Evolutionary conservation across 495 filamentous ascomycete genomes (phyloP).

Genomic region (Xanthoparmelia taractica): DNA sequence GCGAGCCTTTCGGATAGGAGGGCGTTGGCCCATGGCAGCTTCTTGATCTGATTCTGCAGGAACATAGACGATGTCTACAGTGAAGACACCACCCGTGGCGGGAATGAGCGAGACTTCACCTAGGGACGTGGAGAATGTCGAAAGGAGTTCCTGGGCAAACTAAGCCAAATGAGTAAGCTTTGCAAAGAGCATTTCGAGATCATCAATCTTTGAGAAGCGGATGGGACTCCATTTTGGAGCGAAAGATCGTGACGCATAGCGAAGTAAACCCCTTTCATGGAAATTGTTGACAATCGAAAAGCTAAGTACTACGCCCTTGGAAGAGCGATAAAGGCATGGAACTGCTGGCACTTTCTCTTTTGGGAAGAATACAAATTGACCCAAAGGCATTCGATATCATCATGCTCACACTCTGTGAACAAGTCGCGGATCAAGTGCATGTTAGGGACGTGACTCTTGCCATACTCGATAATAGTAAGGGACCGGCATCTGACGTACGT

Average conservation of each 20-base stretch:
- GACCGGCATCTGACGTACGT: conserved; percentile 43
- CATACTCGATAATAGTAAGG: background rate
- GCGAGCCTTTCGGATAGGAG: conserved; percentile 36
- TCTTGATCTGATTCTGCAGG: conserved; percentile 17
- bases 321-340: background rate
- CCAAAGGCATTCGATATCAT: background rate
- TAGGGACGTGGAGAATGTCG: conserved; percentile 80
- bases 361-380: background rate
- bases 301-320: background rate
- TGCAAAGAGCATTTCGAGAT: background rate
- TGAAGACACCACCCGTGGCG: conserved; percentile 75
- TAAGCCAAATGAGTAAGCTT: conserved; percentile 28
- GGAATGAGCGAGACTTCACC: conserved; percentile 91
- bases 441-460: background rate
- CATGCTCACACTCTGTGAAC: background rate
- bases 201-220: background rate
- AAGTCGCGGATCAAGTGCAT: background rate
- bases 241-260: background rate
- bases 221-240: background rate
- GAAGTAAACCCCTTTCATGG: background rate
- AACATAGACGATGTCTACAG: conserved; percentile 52
- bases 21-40: conserved; percentile 15
- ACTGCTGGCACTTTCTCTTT: background rate
- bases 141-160: conserved; percentile 95
- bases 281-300: background rate